Evolutionary conservation across 1,284 basidiomycete species (phyloP), one percentile per base, ranked within the genome.

Genomic region (Pisolithus thermaeus): DNA sequence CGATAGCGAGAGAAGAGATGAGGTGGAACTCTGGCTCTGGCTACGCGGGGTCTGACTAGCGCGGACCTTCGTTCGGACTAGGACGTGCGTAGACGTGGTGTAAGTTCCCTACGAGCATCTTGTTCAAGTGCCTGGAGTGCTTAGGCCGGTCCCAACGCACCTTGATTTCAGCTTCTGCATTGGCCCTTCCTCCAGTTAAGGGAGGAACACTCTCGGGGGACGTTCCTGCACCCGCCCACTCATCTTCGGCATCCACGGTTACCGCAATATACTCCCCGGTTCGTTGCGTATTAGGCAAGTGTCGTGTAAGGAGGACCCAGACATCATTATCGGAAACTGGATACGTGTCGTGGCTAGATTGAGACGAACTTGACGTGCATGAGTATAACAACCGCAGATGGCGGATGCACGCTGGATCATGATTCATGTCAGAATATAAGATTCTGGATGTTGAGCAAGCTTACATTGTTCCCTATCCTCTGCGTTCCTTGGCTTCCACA

Each of bases 261-360:
- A 96, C 60, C 1, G 91, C 81, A 37, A 93, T 85, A 61, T 84
- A 94, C 55, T 92, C 82, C 1, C 78, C 67, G 1, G 71, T 75
- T 40, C 76, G 70, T 39, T 73, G 73, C 23, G 81, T 86, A 54
- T 83, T 75, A 0, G 67, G 63, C 4, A 87, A 67, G 65, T 97
- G 94, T 30, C 92, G 81, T 0, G 84, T 87, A 2, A 97, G 75
- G 1, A 94, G 76, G 1, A 95, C 61, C 89, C 90, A 95, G 2
- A 97, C 84, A 73, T 52, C 66, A 52, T 54, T 51, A 40, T 52
- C 51, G 44, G 25, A 52, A 40, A 62, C 52, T 16, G 45, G 35
- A 0, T 23, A 43, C 30, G 45, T 46, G 30, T 36, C 25, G 44
- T 22, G 11, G 16, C 30, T 12, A 3, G 32, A 23, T 32, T 12